Evolutionary conservation across 768 basidiomycete genomes (phyloP), one percentile per base, ranked within the genome.

Genomic region (Antrodiella citrinella): DNA sequence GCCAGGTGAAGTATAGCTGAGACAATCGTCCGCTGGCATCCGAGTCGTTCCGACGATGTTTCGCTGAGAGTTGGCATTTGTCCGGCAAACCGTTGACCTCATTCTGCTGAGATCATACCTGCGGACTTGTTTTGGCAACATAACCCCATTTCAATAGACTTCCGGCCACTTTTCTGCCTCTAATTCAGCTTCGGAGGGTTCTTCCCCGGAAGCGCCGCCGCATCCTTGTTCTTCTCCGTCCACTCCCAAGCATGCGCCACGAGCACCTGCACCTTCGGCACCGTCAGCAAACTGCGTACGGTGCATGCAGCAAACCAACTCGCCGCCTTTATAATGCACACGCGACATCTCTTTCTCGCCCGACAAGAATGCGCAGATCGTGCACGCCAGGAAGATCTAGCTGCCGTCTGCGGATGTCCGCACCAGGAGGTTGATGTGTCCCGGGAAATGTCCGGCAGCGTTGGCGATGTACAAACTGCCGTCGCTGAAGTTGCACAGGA

Each of bases 341-440:
- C 62, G 61, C 3, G 70, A 69, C 42, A 81, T 68, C 4, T 65
- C 56, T 18, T 65, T 63, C 51, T 74, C 68, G 10, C 74, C 73
- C 0, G n/a, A 69, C 75, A 48, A 81, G 59, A 45, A 81, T 64
- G 12, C 71, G 67, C 67, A 71, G 70, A 58, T 79, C 74, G 56
- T 82, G 81, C 2, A 76, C 80, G 51, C 78, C 12, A 81, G 67
- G 54, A 71, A 75, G 13, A 82, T 66, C 80, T 81, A 82, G 1
- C 64, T 71, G 10, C 77, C 77, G 18, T 73, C 69, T 1, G 71
- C 49, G 15, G 76, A 78, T 2, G 77, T 80, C 44, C 81, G 77
- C 4, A 68, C 77, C 10, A 81, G 70, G 26, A 75, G 51, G 52
- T 76, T 79, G 50, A 81, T 54, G 49, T 83, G 80, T 0, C 82